phyloP scores from a whole-genome alignment of 2,329 filamentous ascomycete species.

The Penicillium crustosum region DNA sequence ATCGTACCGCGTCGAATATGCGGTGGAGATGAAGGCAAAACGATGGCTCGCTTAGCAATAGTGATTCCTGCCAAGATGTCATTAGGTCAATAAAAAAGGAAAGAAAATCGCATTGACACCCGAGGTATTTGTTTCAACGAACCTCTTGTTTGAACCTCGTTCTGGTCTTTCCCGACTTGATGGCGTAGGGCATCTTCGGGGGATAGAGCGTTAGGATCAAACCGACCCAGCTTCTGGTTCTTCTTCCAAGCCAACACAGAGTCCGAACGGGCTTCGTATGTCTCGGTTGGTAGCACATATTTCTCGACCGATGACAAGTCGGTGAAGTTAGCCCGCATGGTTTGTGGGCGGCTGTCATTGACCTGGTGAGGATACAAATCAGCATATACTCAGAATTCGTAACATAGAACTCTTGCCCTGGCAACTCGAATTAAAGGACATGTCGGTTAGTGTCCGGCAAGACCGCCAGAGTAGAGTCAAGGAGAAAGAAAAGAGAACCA shows the following conservation, averaged over 20 bases:
- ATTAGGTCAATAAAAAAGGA: neutral
- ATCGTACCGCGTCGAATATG: conserved; percentile 47
- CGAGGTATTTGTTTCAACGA: conserved; percentile 36
- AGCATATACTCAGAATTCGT: neutral
- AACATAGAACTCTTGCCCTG: too few species aligned
- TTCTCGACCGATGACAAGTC: conserved; percentile 82
- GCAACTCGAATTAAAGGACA: neutral
- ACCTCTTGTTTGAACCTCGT: conserved; percentile 67
- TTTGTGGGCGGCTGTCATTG: conserved; percentile 73
- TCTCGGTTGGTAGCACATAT: conserved; percentile 80
- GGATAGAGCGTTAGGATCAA: conserved; percentile 78
- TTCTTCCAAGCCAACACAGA: conserved; percentile 96
- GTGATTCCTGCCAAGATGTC: conserved; percentile 40
- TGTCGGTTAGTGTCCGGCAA: neutral
- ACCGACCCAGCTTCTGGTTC: conserved; percentile 89
- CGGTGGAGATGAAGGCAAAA: conserved; percentile 44
- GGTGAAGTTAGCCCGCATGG: conserved; percentile 73
- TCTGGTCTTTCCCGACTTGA: conserved; percentile 57
- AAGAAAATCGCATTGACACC: neutral
- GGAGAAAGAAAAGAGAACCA: conserved; percentile 11
- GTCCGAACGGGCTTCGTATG: conserved; percentile 83
- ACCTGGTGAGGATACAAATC: conserved; percentile 55
- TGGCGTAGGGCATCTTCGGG: conserved; percentile 71
- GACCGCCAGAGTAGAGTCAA: neutral
- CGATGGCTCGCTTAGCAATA: conserved; percentile 44